These are phyloP conservation scores for Myrica gale DNA, from an alignment of 306 rosid genomes.

Conservation along the genomic window DNA sequence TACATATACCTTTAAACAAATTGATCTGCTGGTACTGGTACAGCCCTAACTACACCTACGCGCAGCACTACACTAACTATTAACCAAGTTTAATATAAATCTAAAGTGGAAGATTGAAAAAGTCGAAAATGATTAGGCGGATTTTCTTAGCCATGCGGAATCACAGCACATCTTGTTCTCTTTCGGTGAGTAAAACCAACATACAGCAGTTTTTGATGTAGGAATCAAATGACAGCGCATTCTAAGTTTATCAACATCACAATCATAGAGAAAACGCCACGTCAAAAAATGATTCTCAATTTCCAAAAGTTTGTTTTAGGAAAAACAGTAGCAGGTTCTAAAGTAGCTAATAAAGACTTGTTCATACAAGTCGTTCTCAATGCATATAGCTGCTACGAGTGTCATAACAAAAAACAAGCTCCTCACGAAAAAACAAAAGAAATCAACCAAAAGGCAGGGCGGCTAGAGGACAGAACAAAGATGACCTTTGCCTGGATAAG, in stretches of 20 bases:
- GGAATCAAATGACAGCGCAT: not conserved
- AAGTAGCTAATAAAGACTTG: not conserved
- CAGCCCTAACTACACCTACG: too few species aligned
- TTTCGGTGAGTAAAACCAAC: not conserved
- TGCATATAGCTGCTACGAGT: not conserved
- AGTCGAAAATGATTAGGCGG: too few species aligned
- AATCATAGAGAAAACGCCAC: not conserved
- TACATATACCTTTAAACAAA: too few species aligned
- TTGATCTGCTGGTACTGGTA: too few species aligned
- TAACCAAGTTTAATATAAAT: too few species aligned
- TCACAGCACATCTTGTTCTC: not conserved
- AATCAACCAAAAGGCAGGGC: not conserved
- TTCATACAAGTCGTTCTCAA: not conserved
- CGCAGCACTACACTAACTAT: too few species aligned
- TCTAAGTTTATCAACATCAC: not conserved
- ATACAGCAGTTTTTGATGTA: not conserved
- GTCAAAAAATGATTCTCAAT: not conserved
- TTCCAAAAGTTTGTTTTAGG: not conserved
- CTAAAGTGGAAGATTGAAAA: too few species aligned
- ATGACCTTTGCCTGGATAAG: not conserved
- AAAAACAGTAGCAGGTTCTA: not conserved
- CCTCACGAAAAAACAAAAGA: not conserved
- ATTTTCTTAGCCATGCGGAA: too few species aligned
- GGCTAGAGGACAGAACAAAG: too few species aligned
- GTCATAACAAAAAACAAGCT: not conserved